These are phyloP conservation scores for maize (Zea mays) DNA, from an alignment of 176 grass and related monocot species.

Conservation along the genomic window DNA sequence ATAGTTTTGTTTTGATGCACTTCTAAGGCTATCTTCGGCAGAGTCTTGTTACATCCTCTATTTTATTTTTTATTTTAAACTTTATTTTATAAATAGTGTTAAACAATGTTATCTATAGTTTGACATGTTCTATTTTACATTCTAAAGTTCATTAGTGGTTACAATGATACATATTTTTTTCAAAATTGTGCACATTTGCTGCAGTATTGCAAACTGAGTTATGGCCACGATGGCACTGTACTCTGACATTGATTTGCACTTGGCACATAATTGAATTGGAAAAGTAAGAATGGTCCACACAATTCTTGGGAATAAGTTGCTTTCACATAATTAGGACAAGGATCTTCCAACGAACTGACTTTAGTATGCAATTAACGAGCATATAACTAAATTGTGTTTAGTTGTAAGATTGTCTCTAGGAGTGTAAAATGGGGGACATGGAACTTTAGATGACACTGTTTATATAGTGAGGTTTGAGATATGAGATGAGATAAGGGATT, in stretches of 20 bases:
- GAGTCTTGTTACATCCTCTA: too few relatives aligned
- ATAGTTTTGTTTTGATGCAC: neutral
- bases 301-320: slow-evolving; percentile 24
- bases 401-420: too few relatives aligned
- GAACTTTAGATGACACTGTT: too few relatives aligned
- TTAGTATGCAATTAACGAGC: neutral
- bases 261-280: slow-evolving; percentile 14
- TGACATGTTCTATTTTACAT: too few relatives aligned
- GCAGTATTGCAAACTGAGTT: neutral
- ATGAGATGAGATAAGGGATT: too few relatives aligned
- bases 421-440: too few relatives aligned
- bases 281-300: neutral
- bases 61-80: too few relatives aligned
- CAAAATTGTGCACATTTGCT: neutral
- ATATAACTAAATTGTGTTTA: neutral
- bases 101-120: too few relatives aligned
- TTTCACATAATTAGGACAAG: slow-evolving; percentile 20
- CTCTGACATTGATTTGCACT: slow-evolving; percentile 9
- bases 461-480: too few relatives aligned
- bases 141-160: neutral
- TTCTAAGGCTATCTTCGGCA: neutral
- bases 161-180: neutral
- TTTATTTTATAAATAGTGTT: too few relatives aligned
- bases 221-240: neutral
- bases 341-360: slow-evolving; percentile 22